phyloP scores from a whole-genome alignment of 441 rosid species.

The Erysimum cheiri region DNA sequence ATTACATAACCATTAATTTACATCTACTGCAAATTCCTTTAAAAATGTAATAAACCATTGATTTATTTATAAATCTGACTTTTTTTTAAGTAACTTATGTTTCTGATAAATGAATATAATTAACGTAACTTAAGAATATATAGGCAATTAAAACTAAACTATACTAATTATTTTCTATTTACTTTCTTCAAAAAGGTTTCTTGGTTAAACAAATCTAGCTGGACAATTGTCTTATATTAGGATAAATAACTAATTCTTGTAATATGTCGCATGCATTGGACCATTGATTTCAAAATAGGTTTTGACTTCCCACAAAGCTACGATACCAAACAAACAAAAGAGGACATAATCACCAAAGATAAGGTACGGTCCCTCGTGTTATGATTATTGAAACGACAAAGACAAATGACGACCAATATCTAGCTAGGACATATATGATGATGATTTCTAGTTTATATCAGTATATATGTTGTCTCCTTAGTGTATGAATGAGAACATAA shows the following conservation, averaged over 20 bases:
- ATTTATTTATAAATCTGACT: too few relatives aligned
- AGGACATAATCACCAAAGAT: slow-evolving; percentile 22
- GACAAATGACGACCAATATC: slow-evolving; percentile 22
- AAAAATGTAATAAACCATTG: neutral
- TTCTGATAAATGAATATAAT: too few relatives aligned
- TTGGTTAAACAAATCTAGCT: neutral
- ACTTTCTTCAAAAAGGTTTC: neutral
- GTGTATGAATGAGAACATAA: slow-evolving; percentile 2
- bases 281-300: slow-evolving; percentile 22
- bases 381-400: slow-evolving; percentile 14
- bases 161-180: neutral
- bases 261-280: slow-evolving; percentile 21
- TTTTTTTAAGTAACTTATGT: too few relatives aligned
- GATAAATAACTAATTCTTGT: slow-evolving; percentile 19
- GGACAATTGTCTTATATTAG: neutral
- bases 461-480: neutral
- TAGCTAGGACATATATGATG: neutral
- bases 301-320: neutral
- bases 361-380: slow-evolving; percentile 3
- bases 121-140: too few relatives aligned
- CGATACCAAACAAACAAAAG: slow-evolving; percentile 26
- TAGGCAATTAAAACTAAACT: too few relatives aligned
- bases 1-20: neutral
- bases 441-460: neutral
- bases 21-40: neutral